Conservation (phyloP, 352 stramenopile species). For the Pythium aphanidermatum region DNA sequence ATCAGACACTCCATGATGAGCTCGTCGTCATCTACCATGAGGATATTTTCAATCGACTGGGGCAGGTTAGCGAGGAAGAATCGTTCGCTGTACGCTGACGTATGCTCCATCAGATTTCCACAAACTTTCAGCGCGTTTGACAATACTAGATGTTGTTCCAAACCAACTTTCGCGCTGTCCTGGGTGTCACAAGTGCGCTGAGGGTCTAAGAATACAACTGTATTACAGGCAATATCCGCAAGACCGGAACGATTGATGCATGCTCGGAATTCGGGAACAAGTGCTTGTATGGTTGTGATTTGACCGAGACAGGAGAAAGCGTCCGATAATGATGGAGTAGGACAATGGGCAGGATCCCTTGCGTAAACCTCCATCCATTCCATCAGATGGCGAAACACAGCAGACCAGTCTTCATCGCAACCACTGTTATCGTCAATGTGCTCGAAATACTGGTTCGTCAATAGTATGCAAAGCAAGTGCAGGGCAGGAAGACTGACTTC, state of each 20-base stretch:
- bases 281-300: slow-evolving; percentile 24
- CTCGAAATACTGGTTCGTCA: no score
- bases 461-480: slow-evolving; percentile 20
- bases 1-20: slow-evolving; percentile 31
- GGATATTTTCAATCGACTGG: slow-evolving; percentile 35
- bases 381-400: slow-evolving; percentile 38
- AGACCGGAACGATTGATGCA: slow-evolving; percentile 33
- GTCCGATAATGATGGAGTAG: slow-evolving; percentile 26
- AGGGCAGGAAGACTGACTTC: slow-evolving; percentile 38
- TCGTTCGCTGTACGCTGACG: slow-evolving; percentile 25
- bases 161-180: not conserved
- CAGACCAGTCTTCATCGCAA: slow-evolving; percentile 39
- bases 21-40: slow-evolving; percentile 36
- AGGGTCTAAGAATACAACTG: slow-evolving; percentile 31
- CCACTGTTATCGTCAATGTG: not conserved
- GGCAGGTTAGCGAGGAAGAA: slow-evolving; percentile 32
- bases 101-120: slow-evolving; percentile 37
- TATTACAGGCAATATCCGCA: slow-evolving; percentile 37
- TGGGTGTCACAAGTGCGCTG: not conserved
- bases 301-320: slow-evolving; percentile 38
- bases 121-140: slow-evolving; percentile 35
- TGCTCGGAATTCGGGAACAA: slow-evolving; percentile 24
- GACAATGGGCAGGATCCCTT: slow-evolving; percentile 30
- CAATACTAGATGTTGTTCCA: slow-evolving; percentile 10
- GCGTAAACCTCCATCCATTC: slow-evolving; percentile 75